Conservation (phyloP, 495 filamentous ascomycete species). For the Podospora anserina region DNA sequence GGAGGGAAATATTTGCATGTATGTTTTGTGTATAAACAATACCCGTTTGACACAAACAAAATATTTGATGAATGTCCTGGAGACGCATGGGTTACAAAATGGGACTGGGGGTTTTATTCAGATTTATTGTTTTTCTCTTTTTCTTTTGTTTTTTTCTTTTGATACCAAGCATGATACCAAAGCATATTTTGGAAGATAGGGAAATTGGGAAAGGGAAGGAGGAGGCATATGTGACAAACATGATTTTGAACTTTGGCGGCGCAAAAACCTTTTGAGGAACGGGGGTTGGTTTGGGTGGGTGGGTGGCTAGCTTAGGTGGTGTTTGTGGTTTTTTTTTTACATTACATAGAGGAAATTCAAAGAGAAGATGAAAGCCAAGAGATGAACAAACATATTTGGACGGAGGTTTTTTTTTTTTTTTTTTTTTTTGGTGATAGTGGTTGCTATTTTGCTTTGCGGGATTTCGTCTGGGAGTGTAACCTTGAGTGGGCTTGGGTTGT, state of each 20-base stretch:
- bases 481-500: no score
- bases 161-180: conserved; percentile 9
- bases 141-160: conserved; percentile 8
- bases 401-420: no score
- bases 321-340: neutral
- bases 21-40: conserved; percentile 10
- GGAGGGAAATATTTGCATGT: neutral
- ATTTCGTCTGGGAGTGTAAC: neutral
- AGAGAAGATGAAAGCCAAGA: neutral
- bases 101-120: neutral
- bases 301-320: no score
- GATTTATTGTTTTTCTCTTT: neutral
- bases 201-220: neutral
- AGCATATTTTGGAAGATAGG: conserved; percentile 1
- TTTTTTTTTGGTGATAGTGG: neutral
- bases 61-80: neutral
- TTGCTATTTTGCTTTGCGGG: neutral
- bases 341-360: neutral
- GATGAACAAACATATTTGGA: neutral
- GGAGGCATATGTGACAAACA: neutral
- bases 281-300: neutral
- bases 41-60: neutral
- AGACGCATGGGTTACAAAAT: neutral
- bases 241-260: neutral
- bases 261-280: neutral